Percentiles rank a stretch among this genome's conserved stretches.
Conservation (phyloP, 2,329 filamentous ascomycete species). For the Celoporthe dispersa region DNA sequence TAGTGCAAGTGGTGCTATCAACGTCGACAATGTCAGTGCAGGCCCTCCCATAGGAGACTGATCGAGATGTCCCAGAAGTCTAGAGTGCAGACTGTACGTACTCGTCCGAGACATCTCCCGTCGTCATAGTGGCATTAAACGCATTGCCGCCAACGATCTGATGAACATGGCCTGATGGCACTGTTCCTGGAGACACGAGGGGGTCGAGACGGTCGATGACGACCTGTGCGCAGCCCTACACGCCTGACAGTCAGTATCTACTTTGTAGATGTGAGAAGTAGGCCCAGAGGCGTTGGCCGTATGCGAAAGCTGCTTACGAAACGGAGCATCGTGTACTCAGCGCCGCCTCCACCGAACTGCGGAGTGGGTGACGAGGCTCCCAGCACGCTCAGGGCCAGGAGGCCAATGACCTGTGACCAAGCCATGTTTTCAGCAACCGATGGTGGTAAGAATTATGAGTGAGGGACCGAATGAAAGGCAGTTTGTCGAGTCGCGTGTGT, state of each 20-base stretch:
- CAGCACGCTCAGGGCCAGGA: neutral
- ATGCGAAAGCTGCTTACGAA: neutral
- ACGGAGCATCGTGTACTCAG: slow-evolving; percentile 4
- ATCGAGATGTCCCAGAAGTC: neutral
- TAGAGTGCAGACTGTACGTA: neutral
- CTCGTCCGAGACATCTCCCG: slow-evolving; percentile 22
- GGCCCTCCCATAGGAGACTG: neutral
- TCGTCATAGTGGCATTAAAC: slow-evolving; percentile 16
- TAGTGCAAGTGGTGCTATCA: slow-evolving; percentile 28
- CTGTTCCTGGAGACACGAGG: slow-evolving; percentile 23
- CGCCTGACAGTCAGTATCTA: neutral
- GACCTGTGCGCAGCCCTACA: slow-evolving; percentile 31
- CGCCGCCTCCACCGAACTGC: neutral
- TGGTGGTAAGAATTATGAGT: neutral
- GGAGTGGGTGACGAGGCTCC: neutral
- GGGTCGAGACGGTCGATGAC: slow-evolving; percentile 37
- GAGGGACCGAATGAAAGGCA: neutral
- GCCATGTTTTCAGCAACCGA: neutral
- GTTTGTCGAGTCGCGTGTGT: neutral
- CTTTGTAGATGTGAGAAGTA: neutral
- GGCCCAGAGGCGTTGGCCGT: neutral
- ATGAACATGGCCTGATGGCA: slow-evolving; percentile 14
- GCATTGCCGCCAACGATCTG: slow-evolving; percentile 22
- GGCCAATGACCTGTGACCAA: neutral
- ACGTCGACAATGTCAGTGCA: neutral